Conservation (phyloP, 2,329 filamentous ascomycete genomes). For the Paraphaeosphaeria sporulosa region DNA sequence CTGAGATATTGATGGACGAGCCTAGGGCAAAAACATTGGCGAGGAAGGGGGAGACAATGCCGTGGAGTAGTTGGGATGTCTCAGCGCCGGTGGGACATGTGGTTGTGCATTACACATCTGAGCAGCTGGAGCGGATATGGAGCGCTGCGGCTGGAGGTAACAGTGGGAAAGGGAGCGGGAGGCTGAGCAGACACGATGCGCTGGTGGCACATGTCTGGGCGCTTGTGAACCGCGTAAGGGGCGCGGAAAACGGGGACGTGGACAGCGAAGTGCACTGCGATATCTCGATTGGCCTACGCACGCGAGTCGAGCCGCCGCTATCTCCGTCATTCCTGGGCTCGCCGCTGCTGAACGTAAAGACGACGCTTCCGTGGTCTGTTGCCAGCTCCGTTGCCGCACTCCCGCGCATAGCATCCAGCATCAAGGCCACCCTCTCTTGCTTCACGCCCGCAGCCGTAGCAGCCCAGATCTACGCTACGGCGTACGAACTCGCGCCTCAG, state of each 20-base stretch:
- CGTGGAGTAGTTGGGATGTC: background rate
- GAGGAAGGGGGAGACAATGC: background rate
- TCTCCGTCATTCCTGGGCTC: background rate
- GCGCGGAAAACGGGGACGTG: slow-evolving; percentile 3
- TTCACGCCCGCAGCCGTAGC: background rate
- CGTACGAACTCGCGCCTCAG: slow-evolving; percentile 4
- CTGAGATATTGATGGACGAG: background rate
- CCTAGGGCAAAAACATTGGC: background rate
- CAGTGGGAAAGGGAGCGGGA: background rate
- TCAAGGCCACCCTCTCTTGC: background rate
- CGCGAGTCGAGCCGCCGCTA: background rate
- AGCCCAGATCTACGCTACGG: slow-evolving; percentile 1
- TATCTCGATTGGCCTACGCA: background rate
- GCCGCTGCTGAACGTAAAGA: background rate
- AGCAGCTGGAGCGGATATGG: background rate
- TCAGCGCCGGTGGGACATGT: background rate
- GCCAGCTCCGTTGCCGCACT: background rate
- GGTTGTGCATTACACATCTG: background rate
- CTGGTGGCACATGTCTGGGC: slow-evolving; percentile 6
- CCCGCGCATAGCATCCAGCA: background rate
- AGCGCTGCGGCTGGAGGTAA: background rate
- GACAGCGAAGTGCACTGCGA: background rate
- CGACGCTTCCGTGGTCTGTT: background rate
- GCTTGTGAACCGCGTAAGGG: slow-evolving; percentile 2
- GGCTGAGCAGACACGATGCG: background rate